Percentiles rank a stretch among this genome's conserved stretches.
Evolutionary conservation across 179 eudicot species (phyloP).

Genomic region (Actinidia chinensis): DNA sequence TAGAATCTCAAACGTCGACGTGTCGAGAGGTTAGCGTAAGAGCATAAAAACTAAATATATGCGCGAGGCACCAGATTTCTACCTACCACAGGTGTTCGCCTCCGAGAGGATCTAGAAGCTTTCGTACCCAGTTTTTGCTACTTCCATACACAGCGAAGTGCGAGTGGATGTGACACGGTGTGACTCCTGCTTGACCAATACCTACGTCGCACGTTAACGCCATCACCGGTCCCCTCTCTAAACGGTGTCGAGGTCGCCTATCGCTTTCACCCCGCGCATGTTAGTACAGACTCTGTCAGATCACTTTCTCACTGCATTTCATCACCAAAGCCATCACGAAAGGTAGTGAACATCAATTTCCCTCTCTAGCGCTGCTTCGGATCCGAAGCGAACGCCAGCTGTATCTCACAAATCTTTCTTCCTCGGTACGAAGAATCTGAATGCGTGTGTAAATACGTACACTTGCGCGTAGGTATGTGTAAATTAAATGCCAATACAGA

Average conservation of each 20-base stretch:
- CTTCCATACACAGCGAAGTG: too few relatives aligned
- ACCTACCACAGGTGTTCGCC: too few relatives aligned
- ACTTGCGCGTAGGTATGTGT: background rate
- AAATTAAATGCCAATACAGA: background rate
- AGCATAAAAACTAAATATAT: too few relatives aligned
- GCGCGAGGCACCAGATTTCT: too few relatives aligned
- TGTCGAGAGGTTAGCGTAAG: too few relatives aligned
- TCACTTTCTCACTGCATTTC: conserved; percentile 1
- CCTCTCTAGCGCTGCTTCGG: conserved; percentile 9
- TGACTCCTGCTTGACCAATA: background rate
- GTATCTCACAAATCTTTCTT: background rate
- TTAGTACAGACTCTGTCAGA: conserved; percentile 9
- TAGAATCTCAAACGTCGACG: too few relatives aligned
- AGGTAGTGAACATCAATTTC: conserved; percentile 7
- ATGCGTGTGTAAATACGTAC: background rate
- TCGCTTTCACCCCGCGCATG: conserved; percentile 17
- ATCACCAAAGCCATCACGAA: background rate
- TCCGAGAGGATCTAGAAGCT: too few relatives aligned
- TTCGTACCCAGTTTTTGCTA: too few relatives aligned
- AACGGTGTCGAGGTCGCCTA: conserved; percentile 15
- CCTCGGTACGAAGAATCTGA: background rate
- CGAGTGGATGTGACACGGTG: too few relatives aligned
- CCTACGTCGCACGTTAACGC: conserved; percentile 14
- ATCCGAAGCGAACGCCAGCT: background rate
- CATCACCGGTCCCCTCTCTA: background rate